Evolutionary conservation across 2,329 filamentous ascomycete species (phyloP).

Genomic region (Monilinia fructigena): DNA sequence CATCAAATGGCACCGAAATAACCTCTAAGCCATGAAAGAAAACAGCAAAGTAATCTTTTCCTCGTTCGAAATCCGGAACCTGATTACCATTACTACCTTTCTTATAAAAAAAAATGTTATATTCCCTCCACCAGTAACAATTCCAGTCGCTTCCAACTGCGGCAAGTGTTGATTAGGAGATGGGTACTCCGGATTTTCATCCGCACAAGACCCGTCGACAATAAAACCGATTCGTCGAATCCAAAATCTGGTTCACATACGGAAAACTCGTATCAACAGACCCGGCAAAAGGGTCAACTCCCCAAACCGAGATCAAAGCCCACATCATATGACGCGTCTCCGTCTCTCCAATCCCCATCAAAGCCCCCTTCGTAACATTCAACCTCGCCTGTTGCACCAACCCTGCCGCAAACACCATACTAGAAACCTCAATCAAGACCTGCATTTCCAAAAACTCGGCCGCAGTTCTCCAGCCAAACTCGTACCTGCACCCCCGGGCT

Average conservation of each 20-base stretch:
- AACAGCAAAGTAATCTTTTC: slow-evolving; percentile 42
- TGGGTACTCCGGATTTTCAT: slow-evolving; percentile 43
- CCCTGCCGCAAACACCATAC: slow-evolving; percentile 45
- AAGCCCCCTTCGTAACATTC: slow-evolving; percentile 41
- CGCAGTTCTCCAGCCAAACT: slow-evolving; percentile 34
- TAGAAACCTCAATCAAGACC: slow-evolving; percentile 42
- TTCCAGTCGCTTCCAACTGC: slow-evolving; percentile 35
- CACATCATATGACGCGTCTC: slow-evolving; percentile 46
- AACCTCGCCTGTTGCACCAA: slow-evolving; percentile 41
- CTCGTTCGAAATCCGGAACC: slow-evolving; percentile 37
- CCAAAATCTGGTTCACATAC: slow-evolving; percentile 46
- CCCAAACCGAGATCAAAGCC: slow-evolving; percentile 46
- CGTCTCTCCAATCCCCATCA: slow-evolving; percentile 43
- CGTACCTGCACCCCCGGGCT: slow-evolving; percentile 44
- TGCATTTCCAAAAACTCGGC: slow-evolving; percentile 39
- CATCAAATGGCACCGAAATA: slow-evolving; percentile 43
- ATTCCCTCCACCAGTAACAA: slow-evolving; percentile 38
- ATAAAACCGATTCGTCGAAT: slow-evolving; percentile 42
- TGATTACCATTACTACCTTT: slow-evolving; percentile 27
- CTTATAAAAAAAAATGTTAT: slow-evolving; percentile 40
- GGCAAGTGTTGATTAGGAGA: slow-evolving; percentile 42
- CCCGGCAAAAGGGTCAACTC: slow-evolving; percentile 44
- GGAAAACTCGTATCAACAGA: slow-evolving; percentile 45
- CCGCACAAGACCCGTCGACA: slow-evolving; percentile 41
- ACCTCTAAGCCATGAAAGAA: slow-evolving; percentile 45